Evolutionary conservation across 371 early-diverging fungal genomes (phyloP).

Genomic region (Rhizopus delemar): DNA sequence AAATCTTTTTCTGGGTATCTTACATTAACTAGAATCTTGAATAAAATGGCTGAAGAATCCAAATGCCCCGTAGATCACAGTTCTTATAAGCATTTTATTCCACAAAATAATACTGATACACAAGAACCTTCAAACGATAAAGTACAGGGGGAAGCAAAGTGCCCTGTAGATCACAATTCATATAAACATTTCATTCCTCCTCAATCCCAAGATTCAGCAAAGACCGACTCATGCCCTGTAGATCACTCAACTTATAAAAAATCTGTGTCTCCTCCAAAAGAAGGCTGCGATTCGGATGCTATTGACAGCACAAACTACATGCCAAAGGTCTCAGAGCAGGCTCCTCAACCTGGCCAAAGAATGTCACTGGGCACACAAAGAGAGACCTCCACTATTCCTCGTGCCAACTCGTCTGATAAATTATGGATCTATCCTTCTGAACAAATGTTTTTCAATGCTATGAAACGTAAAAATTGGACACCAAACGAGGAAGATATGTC

Average conservation of each 20-base stretch:
- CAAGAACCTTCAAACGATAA: not conserved
- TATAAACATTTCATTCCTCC: conserved; percentile 28
- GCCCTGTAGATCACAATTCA: conserved; percentile 29
- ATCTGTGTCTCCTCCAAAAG: conserved; percentile 41
- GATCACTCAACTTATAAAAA: conserved; percentile 60
- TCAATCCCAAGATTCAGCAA: not conserved
- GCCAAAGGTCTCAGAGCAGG: conserved; percentile 70
- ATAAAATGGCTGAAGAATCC: conserved; percentile 6
- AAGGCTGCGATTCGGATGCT: conserved; percentile 53
- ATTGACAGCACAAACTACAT: conserved; percentile 75
- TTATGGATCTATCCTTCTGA: conserved; percentile 96
- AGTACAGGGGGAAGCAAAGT: conserved; percentile 23
- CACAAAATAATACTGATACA: not conserved
- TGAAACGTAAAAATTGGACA: conserved; percentile 87
- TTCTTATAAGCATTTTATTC: conserved; percentile 10
- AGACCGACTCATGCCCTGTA: conserved; percentile 48
- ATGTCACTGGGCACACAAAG: conserved; percentile 59
- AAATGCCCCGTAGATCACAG: conserved; percentile 23
- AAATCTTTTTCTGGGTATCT: too few relatives aligned
- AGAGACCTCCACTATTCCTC: conserved; percentile 74
- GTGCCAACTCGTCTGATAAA: conserved; percentile 50
- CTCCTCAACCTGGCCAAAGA: conserved; percentile 58
- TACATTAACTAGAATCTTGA: too few relatives aligned
- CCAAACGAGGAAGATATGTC: conserved; percentile 69
- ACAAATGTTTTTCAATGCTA: conserved; percentile 92